phyloP scores from a whole-genome alignment of 805 yeast genomes.

The Lipomyces sp. region DNA sequence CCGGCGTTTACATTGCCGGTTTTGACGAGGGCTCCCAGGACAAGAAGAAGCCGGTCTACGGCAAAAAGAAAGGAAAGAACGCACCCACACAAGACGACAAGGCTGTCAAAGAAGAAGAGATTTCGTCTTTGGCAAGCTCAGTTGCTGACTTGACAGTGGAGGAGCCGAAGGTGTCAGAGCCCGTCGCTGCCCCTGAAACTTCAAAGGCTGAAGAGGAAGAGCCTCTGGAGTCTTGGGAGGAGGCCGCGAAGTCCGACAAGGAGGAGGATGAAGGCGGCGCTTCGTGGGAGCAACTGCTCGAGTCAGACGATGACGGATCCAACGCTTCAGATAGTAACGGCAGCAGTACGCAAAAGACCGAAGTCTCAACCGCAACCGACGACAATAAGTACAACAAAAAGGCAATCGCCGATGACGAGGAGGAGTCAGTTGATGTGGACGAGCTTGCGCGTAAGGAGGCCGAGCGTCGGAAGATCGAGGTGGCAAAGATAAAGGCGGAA shows the following conservation, averaged over 20 bases:
- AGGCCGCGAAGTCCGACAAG: slow-evolving; percentile 31
- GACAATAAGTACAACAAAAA: too few species aligned
- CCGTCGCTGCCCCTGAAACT: slow-evolving; percentile 26
- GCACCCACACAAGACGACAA: slow-evolving; percentile 39
- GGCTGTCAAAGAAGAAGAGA: slow-evolving; percentile 35
- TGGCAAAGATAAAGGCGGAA: slow-evolving; percentile 28
- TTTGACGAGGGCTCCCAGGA: slow-evolving; percentile 42
- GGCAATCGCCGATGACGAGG: slow-evolving; percentile 32
- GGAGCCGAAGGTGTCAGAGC: slow-evolving; percentile 30
- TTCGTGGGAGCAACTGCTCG: slow-evolving; percentile 30
- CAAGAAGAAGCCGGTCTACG: slow-evolving; percentile 66
- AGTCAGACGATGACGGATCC: slow-evolving; percentile 34
- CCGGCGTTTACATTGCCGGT: slow-evolving; percentile 75
- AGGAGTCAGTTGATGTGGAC: slow-evolving; percentile 37
- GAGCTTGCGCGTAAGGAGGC: slow-evolving; percentile 36
- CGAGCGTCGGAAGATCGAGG: slow-evolving; percentile 16
- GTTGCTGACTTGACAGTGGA: slow-evolving; percentile 31
- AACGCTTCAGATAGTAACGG: slow-evolving; percentile 31
- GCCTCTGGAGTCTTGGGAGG: slow-evolving; percentile 44
- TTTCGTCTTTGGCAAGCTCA: slow-evolving; percentile 34
- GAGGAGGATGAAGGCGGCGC: slow-evolving; percentile 24
- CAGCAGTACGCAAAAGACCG: slow-evolving; percentile 31
- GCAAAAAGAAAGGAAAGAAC: slow-evolving; percentile 74
- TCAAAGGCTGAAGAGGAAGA: slow-evolving; percentile 45
- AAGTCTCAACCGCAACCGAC: slow-evolving; percentile 36